Evolutionary conservation across 768 basidiomycete genomes (phyloP).

Genomic region (Hirschioporus abietinus): DNA sequence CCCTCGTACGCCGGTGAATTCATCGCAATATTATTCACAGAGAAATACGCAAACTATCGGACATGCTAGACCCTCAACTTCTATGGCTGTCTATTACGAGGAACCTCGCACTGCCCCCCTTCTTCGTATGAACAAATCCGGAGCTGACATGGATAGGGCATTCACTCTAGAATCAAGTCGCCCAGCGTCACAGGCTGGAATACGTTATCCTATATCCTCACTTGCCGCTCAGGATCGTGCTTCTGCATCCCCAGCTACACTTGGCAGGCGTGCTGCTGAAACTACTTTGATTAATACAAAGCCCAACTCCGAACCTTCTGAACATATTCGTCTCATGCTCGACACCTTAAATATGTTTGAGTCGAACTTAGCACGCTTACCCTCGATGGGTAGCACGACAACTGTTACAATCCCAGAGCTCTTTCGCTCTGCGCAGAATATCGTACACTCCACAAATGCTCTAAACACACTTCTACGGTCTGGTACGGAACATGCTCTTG

Average conservation of each 20-base stretch:
- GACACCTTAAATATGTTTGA: slow-evolving; percentile 71
- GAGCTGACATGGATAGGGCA: slow-evolving; percentile 20
- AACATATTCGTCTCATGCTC: slow-evolving; percentile 66
- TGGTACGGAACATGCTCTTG: slow-evolving; percentile 55
- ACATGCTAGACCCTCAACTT: slow-evolving; percentile 22
- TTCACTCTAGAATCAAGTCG: slow-evolving; percentile 12
- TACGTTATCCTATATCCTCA: slow-evolving; percentile 11
- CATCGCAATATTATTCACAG: slow-evolving; percentile 7
- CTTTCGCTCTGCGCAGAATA: slow-evolving; percentile 52
- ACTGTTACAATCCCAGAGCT: slow-evolving; percentile 46
- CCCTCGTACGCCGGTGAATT: slow-evolving; percentile 18
- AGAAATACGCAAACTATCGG: slow-evolving; percentile 11
- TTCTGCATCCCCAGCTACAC: slow-evolving; percentile 14
- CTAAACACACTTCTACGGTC: slow-evolving; percentile 56
- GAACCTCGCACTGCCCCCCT: slow-evolving; percentile 33
- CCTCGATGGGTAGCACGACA: slow-evolving; percentile 34
- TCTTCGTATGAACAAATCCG: slow-evolving; percentile 37
- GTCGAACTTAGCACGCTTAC: slow-evolving; percentile 52
- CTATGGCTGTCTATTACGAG: slow-evolving; percentile 28
- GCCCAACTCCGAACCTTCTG: slow-evolving; percentile 25
- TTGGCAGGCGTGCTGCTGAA: slow-evolving; percentile 7
- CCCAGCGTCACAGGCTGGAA: neutral
- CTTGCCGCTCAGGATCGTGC: slow-evolving; percentile 16
- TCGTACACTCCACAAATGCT: slow-evolving; percentile 62
- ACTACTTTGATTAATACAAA: slow-evolving; percentile 14